phyloP scores from a whole-genome alignment of 306 rosid genomes.

The Malus sieversii region DNA sequence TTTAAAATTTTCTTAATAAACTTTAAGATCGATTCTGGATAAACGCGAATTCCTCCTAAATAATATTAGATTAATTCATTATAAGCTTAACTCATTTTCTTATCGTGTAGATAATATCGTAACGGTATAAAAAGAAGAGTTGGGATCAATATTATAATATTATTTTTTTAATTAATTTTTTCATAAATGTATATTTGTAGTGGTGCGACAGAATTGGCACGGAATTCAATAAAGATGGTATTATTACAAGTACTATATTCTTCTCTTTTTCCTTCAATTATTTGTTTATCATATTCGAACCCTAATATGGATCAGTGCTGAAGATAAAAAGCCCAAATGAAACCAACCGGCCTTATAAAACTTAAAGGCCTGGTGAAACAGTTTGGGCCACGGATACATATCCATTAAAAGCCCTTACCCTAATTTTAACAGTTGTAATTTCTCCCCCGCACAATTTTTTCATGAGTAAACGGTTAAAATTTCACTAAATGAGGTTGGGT shows the following conservation, averaged over 20 bases:
- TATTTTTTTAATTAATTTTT: no score
- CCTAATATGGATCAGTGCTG: neutral
- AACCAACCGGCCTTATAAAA: neutral
- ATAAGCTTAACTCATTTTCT: no score
- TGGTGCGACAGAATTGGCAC: neutral
- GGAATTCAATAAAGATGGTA: conserved; percentile 12
- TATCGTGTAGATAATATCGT: no score
- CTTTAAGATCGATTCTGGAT: accelerated
- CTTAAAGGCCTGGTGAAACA: neutral
- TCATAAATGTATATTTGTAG: no score
- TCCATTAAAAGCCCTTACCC: neutral
- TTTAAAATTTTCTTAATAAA: no score
- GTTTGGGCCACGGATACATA: neutral
- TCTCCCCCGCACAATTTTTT: no score
- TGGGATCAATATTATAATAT: no score
- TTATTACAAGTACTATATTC: neutral
- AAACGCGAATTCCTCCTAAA: no score
- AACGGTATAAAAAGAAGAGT: no score
- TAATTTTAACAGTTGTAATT: neutral
- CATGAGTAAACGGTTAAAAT: no score
- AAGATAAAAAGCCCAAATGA: neutral
- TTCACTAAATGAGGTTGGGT: no score
- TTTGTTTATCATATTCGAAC: neutral
- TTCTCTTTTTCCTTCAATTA: neutral
- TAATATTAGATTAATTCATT: no score